A percentile compares a stretch with the other conserved stretches of the same genome.
phyloP scores from a whole-genome alignment of 257 asterid species.

The Anisodus acutangulus region DNA sequence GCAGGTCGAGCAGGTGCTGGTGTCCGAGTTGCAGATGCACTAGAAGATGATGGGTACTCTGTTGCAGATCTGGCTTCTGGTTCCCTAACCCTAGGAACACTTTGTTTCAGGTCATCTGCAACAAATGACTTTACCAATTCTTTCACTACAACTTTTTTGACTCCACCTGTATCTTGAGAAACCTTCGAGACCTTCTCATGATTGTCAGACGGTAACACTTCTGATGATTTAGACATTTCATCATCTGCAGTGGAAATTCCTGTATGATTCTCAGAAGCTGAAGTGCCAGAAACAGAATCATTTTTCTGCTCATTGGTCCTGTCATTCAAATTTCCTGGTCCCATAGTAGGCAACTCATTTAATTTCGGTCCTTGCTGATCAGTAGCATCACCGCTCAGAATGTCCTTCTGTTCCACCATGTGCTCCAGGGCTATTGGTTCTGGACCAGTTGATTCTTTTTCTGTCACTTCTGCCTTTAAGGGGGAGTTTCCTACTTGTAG shows the following conservation, averaged over 20 bases:
- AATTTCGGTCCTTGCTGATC: background rate
- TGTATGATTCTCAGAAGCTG: background rate
- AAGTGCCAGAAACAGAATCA: conserved; percentile 7
- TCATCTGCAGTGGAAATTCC: conserved; percentile 37
- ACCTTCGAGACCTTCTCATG: conserved; percentile 41
- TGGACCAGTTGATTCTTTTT: conserved; percentile 23
- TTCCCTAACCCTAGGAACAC: conserved; percentile 35
- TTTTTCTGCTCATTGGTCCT: conserved; percentile 1
- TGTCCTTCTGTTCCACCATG: background rate
- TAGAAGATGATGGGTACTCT: conserved; percentile 48
- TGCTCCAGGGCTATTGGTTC: background rate
- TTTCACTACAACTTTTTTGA: conserved; percentile 34
- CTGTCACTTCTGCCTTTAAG: conserved; percentile 16
- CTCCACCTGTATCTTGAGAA: conserved; percentile 44
- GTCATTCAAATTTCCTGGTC: conserved; percentile 24
- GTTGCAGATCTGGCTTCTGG: conserved; percentile 47
- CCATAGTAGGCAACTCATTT: background rate
- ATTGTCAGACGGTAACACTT: conserved; percentile 29
- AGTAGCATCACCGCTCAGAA: conserved; percentile 13
- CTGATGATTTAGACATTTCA: conserved; percentile 25
- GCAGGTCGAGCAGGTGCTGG: conserved; percentile 70
- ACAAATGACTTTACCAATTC: conserved; percentile 45
- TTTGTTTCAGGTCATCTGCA: conserved; percentile 40
- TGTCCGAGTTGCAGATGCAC: conserved; percentile 38
- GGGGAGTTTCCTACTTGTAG: conserved; percentile 9